A percentile compares a stretch with the other conserved stretches of the same genome.
Conservation (phyloP, 2,329 filamentous ascomycete species). For the Ceratocystis cubensis region DNA sequence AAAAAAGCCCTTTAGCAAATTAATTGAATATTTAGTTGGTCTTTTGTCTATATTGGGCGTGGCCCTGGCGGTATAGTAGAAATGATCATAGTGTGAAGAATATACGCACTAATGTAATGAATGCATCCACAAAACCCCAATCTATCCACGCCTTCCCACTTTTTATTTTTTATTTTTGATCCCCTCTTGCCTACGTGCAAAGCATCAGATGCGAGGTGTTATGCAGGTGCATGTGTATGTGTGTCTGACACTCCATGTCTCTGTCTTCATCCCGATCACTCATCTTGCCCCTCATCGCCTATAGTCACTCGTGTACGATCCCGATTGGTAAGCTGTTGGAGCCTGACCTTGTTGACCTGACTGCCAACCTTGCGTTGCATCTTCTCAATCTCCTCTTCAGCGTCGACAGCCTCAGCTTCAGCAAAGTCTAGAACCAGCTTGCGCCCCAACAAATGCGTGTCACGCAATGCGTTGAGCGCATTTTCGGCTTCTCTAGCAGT, state of each 20-base stretch:
- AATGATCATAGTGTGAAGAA: neutral
- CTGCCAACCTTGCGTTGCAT: constrained; percentile 93
- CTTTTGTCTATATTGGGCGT: neutral
- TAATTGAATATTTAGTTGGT: neutral
- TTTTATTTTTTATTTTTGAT: too few species aligned
- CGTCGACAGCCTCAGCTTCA: constrained; percentile 73
- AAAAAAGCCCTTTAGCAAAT: neutral
- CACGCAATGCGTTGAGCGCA: constrained; percentile 78
- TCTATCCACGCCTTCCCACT: too few species aligned
- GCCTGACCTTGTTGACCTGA: constrained; percentile 79
- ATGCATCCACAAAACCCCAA: neutral
- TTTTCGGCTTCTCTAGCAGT: constrained; percentile 80
- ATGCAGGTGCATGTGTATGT: neutral
- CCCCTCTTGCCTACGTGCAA: too few species aligned
- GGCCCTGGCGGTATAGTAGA: neutral
- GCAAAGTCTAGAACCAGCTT: constrained; percentile 86
- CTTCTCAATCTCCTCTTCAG: constrained; percentile 89
- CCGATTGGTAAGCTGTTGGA: constrained; percentile 74
- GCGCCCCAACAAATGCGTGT: constrained; percentile 86
- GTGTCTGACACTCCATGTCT: neutral
- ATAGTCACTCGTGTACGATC: constrained; percentile 84
- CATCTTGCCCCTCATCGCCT: constrained; percentile 54
- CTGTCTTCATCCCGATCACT: constrained; percentile 24
- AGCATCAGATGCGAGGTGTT: neutral
- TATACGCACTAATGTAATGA: neutral